A percentile compares a stretch with the other conserved stretches of the same genome.
Evolutionary conservation across 495 filamentous ascomycete genomes (phyloP).

Genomic region (Annulohypoxylon nitens): DNA sequence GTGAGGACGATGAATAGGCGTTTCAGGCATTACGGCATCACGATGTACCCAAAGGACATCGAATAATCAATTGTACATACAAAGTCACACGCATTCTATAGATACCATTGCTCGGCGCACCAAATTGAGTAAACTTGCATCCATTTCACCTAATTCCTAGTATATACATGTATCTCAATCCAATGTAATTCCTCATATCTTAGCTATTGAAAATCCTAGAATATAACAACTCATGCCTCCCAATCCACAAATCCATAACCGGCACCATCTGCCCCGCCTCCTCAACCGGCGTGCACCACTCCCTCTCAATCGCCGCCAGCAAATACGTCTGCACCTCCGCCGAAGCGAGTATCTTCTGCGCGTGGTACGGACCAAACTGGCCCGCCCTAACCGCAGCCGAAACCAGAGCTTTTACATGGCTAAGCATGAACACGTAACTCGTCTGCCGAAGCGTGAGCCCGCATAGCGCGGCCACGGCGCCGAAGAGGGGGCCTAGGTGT

Average conservation of each 20-base stretch:
- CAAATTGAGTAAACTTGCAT: conserved; percentile 22
- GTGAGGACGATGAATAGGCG: conserved; percentile 66
- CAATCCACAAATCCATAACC: conserved; percentile 92
- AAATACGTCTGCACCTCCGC: conserved; percentile 72
- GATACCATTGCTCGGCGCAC: conserved; percentile 38
- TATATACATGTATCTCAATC: not conserved
- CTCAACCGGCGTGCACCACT: conserved; percentile 70
- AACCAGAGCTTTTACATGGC: conserved; percentile 88
- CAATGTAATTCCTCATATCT: too few relatives aligned
- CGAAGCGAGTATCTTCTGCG: conserved; percentile 84
- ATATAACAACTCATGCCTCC: conserved; percentile 94
- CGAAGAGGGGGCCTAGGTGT: conserved; percentile 87
- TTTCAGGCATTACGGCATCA: not conserved
- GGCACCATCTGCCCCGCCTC: conserved; percentile 90
- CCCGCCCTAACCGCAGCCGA: conserved; percentile 90
- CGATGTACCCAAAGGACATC: not conserved
- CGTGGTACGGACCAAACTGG: conserved; percentile 93
- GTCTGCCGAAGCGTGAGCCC: conserved; percentile 73
- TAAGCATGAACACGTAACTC: conserved; percentile 87
- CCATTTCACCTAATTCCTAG: not conserved
- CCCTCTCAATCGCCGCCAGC: conserved; percentile 68
- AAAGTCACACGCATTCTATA: conserved; percentile 7
- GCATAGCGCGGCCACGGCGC: conserved; percentile 73
- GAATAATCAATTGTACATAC: conserved; percentile 36
- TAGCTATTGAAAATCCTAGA: conserved; percentile 92